Percentiles rank a stretch among this genome's conserved stretches.
Conservation (phyloP, 495 filamentous ascomycete genomes). For the Hypoxylon perforatum region DNA sequence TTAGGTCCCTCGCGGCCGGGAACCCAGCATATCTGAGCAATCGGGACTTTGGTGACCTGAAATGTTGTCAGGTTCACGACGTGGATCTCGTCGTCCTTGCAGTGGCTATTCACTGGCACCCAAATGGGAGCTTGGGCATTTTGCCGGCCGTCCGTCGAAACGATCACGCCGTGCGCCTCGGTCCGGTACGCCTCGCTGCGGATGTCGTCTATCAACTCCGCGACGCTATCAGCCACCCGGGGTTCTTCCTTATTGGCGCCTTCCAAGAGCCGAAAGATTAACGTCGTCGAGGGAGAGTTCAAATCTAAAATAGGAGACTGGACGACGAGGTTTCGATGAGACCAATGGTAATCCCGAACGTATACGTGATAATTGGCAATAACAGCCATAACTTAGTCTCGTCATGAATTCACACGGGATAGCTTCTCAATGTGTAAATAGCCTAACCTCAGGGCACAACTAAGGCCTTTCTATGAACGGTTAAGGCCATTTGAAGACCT, state of each 20-base stretch:
- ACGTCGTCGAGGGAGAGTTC: not conserved
- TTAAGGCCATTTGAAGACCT: not conserved
- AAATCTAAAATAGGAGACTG: slow-evolving; percentile 27
- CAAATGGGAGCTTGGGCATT: slow-evolving; percentile 28
- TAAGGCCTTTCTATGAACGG: not conserved
- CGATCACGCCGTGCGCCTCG: slow-evolving; percentile 45
- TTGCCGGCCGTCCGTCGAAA: slow-evolving; percentile 24
- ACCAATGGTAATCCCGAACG: slow-evolving; percentile 37
- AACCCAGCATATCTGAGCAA: slow-evolving; percentile 48
- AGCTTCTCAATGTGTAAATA: not conserved
- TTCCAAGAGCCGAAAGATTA: slow-evolving; percentile 30
- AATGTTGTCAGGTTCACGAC: slow-evolving; percentile 46
- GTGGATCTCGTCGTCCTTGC: slow-evolving; percentile 17
- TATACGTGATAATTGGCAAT: slow-evolving; percentile 30
- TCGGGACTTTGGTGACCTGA: slow-evolving; percentile 22
- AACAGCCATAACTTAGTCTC: not conserved
- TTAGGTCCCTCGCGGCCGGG: slow-evolving; percentile 40
- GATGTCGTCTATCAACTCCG: slow-evolving; percentile 30
- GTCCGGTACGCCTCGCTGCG: slow-evolving; percentile 12
- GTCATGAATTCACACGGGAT: slow-evolving; percentile 7
- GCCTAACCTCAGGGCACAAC: not conserved
- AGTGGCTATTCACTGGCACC: slow-evolving; percentile 26
- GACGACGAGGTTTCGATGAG: slow-evolving; percentile 31
- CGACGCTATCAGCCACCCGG: slow-evolving; percentile 9
- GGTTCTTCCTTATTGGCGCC: slow-evolving; percentile 34